Evolutionary conservation across 768 basidiomycete genomes (phyloP).

Genomic region (Xerocomellus chrysenteron): DNA sequence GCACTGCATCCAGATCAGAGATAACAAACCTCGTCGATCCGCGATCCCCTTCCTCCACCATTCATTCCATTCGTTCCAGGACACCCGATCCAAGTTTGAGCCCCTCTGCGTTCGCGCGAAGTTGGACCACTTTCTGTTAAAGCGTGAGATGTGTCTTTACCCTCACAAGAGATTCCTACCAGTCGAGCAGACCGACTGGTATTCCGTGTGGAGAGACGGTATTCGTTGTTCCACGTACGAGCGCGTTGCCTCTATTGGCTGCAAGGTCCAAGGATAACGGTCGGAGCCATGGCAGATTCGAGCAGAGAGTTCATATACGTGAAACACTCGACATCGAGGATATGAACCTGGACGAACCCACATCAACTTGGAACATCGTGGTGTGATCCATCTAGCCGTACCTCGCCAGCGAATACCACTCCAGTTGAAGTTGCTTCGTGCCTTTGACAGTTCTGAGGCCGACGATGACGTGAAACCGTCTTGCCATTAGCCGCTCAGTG

Average conservation of each 20-base stretch:
- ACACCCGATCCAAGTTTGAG: no score
- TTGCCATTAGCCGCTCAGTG: conserved; percentile 95
- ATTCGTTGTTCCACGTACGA: conserved; percentile 91
- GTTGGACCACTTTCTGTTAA: neutral
- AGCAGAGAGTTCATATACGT: conserved; percentile 95
- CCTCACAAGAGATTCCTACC: conserved; percentile 46
- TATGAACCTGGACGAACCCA: conserved; percentile 74
- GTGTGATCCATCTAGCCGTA: conserved; percentile 35
- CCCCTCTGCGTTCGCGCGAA: no score
- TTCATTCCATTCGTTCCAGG: no score
- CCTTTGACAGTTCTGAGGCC: conserved; percentile 92
- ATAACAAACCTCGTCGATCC: no score
- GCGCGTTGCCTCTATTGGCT: conserved; percentile 89
- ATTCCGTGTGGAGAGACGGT: conserved; percentile 91
- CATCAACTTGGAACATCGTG: conserved; percentile 1
- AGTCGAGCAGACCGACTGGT: conserved; percentile 90
- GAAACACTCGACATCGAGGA: conserved; percentile 99
- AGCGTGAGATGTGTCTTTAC: conserved; percentile 6
- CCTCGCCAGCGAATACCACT: conserved; percentile 99
- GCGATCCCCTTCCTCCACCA: no score
- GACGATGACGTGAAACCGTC: conserved; percentile 93
- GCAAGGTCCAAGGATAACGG: conserved; percentile 78
- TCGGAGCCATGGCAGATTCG: conserved; percentile 96
- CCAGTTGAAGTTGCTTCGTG: conserved; percentile 91
- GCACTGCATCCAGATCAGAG: conserved; percentile 40